phyloP scores from a whole-genome alignment of 257 asterid genomes.

The Solanum sparsipilum region DNA sequence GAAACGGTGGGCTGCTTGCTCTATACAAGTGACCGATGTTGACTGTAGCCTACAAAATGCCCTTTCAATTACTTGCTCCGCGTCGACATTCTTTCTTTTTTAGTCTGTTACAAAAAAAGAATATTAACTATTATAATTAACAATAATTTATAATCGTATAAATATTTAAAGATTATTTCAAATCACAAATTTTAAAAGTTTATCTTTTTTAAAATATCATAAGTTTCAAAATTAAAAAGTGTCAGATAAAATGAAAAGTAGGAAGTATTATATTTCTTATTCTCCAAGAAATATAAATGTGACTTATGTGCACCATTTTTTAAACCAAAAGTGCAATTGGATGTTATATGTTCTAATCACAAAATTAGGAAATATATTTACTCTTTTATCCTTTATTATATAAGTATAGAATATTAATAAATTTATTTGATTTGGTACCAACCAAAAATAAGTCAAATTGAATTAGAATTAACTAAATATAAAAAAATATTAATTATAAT shows the following conservation, averaged over 20 bases:
- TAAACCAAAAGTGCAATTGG: too few relatives aligned
- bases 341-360: neutral
- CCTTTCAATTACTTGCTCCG: neutral
- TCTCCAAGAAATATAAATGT: neutral
- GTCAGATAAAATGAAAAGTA: too few relatives aligned
- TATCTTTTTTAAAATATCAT: accelerated
- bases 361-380: neutral
- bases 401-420: too few relatives aligned
- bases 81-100: accelerated
- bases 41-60: neutral
- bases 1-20: neutral
- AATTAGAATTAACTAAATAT: too few relatives aligned
- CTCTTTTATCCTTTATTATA: neutral
- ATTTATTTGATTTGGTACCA: neutral
- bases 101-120: neutral
- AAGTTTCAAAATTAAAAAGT: too few relatives aligned
- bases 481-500: too few relatives aligned
- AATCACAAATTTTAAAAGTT: too few relatives aligned
- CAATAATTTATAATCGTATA: too few relatives aligned
- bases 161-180: too few relatives aligned
- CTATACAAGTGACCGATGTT: neutral
- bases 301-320: neutral
- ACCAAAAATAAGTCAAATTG: too few relatives aligned
- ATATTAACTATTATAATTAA: too few relatives aligned
- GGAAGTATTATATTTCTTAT: neutral